Conservation (phyloP, 2,329 filamentous ascomycete genomes). For the Talaromyces albobiverticillius region DNA sequence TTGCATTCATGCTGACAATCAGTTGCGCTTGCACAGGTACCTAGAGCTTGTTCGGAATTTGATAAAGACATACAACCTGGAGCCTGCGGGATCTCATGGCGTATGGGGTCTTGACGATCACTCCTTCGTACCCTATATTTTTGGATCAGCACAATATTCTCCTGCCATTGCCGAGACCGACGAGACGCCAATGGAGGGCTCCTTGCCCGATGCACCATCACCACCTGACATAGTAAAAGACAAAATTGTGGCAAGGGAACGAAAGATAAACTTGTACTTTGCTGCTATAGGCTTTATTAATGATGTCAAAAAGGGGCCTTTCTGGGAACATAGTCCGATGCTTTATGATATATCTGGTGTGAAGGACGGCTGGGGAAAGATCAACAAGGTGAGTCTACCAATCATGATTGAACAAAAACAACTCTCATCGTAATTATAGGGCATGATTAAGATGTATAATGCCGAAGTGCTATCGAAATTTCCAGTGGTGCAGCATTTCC, state of each 20-base stretch:
- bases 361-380: conserved; percentile 92
- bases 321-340: conserved; percentile 96
- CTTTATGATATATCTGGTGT: conserved; percentile 93
- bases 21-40: conserved; percentile 54
- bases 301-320: conserved; percentile 92
- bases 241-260: conserved; percentile 62
- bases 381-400: conserved; percentile 66
- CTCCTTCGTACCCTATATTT: conserved; percentile 88
- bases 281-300: conserved; percentile 95
- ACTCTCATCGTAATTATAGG: conserved; percentile 45
- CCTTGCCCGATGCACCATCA: conserved; percentile 66
- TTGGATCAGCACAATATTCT: conserved; percentile 86
- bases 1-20: background rate
- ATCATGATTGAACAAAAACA: conserved; percentile 1
- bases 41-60: conserved; percentile 75
- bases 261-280: conserved; percentile 81
- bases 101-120: conserved; percentile 99
- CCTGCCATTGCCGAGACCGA: conserved; percentile 66
- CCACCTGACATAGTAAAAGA: conserved; percentile 67
- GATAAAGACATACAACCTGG: conserved; percentile 86
- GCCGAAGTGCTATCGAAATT: conserved; percentile 96
- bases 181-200: conserved; percentile 74
- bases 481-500: conserved; percentile 96
- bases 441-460: conserved; percentile 99
- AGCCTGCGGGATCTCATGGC: conserved; percentile 92